A percentile compares a stretch with the other conserved stretches of the same genome.
Evolutionary conservation across 164 flowering plant species (phyloP).

Genomic region (Litsea cubeba): DNA sequence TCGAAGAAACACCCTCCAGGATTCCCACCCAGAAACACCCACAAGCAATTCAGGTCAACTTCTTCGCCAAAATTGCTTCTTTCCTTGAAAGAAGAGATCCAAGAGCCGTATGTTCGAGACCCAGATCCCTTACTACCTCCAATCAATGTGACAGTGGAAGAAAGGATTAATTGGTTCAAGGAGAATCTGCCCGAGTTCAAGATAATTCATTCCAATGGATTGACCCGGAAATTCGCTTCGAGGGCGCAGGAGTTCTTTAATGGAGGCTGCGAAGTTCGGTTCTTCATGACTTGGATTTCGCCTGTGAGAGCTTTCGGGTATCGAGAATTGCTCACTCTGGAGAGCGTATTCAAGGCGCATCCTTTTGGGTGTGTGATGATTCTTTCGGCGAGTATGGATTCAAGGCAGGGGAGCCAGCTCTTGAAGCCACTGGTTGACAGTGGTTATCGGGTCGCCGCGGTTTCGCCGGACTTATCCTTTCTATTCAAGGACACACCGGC

Average conservation of each 20-base stretch:
- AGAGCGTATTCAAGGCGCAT: constrained; percentile 64
- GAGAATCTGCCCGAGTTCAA: constrained; percentile 21
- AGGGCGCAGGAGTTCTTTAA: constrained; percentile 28
- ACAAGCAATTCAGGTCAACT: neutral
- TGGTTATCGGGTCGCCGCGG: constrained; percentile 44
- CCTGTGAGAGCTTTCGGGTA: constrained; percentile 39
- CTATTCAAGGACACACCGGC: constrained; percentile 65
- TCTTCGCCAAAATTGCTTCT: constrained; percentile 6
- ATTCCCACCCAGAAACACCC: neutral
- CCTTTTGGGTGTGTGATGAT: constrained; percentile 69
- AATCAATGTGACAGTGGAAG: constrained; percentile 16
- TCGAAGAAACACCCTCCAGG: neutral
- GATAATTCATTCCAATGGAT: constrained; percentile 23
- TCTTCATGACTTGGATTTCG: constrained; percentile 93
- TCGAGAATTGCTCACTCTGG: constrained; percentile 53
- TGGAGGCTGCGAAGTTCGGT: constrained; percentile 34
- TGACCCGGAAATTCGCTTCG: constrained; percentile 17
- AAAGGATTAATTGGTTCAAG: constrained; percentile 26
- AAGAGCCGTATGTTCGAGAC: constrained; percentile 1
- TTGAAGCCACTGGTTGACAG: constrained; percentile 42
- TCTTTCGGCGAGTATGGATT: constrained; percentile 56
- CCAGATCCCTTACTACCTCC: constrained; percentile 18
- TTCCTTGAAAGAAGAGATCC: constrained; percentile 13
- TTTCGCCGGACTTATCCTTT: constrained; percentile 50
- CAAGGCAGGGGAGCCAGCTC: constrained; percentile 34